These are phyloP conservation scores for Fusarium falciforme DNA, from an alignment of 2,329 filamentous ascomycete genomes.

Conservation along the genomic window DNA sequence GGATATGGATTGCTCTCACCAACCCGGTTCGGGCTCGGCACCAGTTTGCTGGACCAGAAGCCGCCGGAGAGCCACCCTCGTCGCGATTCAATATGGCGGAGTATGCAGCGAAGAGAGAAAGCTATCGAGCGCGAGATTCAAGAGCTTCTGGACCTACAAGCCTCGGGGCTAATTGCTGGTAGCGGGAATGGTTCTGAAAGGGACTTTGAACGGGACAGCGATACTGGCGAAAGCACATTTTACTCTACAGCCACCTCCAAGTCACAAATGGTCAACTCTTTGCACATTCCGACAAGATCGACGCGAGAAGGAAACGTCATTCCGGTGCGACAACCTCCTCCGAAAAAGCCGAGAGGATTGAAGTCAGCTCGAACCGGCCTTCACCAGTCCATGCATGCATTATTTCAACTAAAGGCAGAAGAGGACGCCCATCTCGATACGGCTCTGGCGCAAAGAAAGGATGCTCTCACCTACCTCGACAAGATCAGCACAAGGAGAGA, in stretches of 20 bases:
- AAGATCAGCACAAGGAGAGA: conserved; percentile 62
- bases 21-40: conserved; percentile 25
- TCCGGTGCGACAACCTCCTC: conserved; percentile 69
- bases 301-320: conserved; percentile 62
- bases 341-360: conserved; percentile 64
- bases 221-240: conserved; percentile 55
- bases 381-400: conserved; percentile 69
- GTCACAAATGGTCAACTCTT: conserved; percentile 53
- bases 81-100: conserved; percentile 60
- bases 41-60: conserved; percentile 51
- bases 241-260: conserved; percentile 54
- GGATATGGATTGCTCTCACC: conserved; percentile 30
- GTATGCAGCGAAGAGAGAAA: conserved; percentile 58
- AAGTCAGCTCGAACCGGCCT: conserved; percentile 74
- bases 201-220: conserved; percentile 50
- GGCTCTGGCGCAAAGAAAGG: conserved; percentile 67
- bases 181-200: conserved; percentile 44
- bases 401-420: conserved; percentile 75
- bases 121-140: conserved; percentile 61
- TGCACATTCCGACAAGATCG: conserved; percentile 55
- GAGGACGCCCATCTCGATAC: conserved; percentile 71
- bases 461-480: conserved; percentile 68
- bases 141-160: conserved; percentile 61
- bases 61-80: conserved; percentile 44
- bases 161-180: conserved; percentile 55